Percentiles rank a stretch among this genome's conserved stretches.
Evolutionary conservation across 768 basidiomycete genomes (phyloP).

Genomic region (Paxillus involutus): DNA sequence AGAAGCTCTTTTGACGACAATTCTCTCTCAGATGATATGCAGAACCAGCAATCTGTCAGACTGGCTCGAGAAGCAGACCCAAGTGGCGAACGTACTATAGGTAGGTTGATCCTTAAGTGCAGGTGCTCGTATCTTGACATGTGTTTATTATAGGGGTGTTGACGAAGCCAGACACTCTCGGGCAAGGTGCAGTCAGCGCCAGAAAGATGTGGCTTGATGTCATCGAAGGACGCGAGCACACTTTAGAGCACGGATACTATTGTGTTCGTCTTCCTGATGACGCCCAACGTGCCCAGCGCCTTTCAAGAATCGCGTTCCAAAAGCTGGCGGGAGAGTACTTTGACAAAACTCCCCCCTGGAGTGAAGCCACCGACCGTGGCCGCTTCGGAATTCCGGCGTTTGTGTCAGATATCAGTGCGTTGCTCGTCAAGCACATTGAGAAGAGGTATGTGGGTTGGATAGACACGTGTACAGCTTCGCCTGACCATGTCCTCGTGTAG

Average conservation of each 20-base stretch:
- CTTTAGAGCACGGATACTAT: slow-evolving; percentile 60
- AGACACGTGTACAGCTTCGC: neutral
- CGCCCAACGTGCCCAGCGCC: slow-evolving; percentile 40
- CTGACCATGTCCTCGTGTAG: slow-evolving; percentile 31
- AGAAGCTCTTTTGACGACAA: neutral
- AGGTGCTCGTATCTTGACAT: neutral
- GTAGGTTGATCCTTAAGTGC: slow-evolving; percentile 29
- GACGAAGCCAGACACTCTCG: slow-evolving; percentile 66
- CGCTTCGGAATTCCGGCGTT: slow-evolving; percentile 59
- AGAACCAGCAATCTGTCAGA: slow-evolving; percentile 58
- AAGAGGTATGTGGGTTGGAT: slow-evolving; percentile 40
- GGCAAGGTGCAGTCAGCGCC: slow-evolving; percentile 39
- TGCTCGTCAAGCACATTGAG: slow-evolving; percentile 53
- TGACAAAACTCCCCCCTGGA: slow-evolving; percentile 51
- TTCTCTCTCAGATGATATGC: slow-evolving; percentile 55
- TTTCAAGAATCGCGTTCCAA: slow-evolving; percentile 39
- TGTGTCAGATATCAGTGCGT: slow-evolving; percentile 48
- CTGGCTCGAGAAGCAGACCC: slow-evolving; percentile 57
- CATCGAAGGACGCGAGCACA: slow-evolving; percentile 46
- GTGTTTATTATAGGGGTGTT: slow-evolving; percentile 48
- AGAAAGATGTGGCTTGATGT: slow-evolving; percentile 49
- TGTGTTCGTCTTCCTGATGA: slow-evolving; percentile 68
- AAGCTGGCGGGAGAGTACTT: slow-evolving; percentile 46
- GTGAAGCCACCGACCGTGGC: slow-evolving; percentile 36
- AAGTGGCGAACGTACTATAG: slow-evolving; percentile 59